Percentiles rank a stretch among this genome's conserved stretches.
Evolutionary conservation across 495 filamentous ascomycete genomes (phyloP).

Genomic region (Penicillium coffeae): DNA sequence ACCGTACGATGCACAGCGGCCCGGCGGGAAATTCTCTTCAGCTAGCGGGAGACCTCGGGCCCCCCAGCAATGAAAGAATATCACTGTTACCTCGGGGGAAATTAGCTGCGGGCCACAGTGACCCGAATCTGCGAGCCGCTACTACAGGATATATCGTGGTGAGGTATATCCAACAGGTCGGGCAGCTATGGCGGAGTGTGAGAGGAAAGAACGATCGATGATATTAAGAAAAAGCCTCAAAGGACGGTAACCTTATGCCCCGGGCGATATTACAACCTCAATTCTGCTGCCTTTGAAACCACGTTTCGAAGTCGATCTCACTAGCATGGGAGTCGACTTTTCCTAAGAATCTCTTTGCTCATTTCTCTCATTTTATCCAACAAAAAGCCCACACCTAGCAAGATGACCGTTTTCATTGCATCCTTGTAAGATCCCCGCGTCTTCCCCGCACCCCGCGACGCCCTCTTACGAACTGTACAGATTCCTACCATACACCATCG

Average conservation of each 20-base stretch:
- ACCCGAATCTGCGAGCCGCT: slow-evolving; percentile 1
- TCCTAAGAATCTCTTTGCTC: background rate
- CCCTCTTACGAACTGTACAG: slow-evolving; percentile 16
- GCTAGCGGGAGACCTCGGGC: background rate
- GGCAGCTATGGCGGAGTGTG: slow-evolving; percentile 4
- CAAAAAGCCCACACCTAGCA: background rate
- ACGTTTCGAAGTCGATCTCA: background rate
- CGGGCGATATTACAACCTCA: slow-evolving; percentile 3
- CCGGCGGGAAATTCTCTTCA: no score
- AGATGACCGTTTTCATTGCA: slow-evolving; percentile 23
- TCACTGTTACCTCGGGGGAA: slow-evolving; percentile 1
- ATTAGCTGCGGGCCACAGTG: slow-evolving; percentile 1
- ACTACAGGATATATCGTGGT: slow-evolving; percentile 6
- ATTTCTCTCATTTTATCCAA: background rate
- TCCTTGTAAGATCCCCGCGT: slow-evolving; percentile 23
- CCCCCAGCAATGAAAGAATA: background rate
- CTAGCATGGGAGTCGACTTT: background rate
- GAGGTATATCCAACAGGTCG: slow-evolving; percentile 12
- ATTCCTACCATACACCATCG: slow-evolving; percentile 40
- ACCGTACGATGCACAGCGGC: no score
- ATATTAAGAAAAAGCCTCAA: slow-evolving; percentile 6
- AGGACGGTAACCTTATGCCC: background rate
- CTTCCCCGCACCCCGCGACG: slow-evolving; percentile 1
- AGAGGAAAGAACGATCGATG: slow-evolving; percentile 1
- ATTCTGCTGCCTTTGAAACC: background rate